These are phyloP conservation scores for Trichoderma sp. DNA, from an alignment of 2,329 filamentous ascomycete genomes.

Conservation along the genomic window DNA sequence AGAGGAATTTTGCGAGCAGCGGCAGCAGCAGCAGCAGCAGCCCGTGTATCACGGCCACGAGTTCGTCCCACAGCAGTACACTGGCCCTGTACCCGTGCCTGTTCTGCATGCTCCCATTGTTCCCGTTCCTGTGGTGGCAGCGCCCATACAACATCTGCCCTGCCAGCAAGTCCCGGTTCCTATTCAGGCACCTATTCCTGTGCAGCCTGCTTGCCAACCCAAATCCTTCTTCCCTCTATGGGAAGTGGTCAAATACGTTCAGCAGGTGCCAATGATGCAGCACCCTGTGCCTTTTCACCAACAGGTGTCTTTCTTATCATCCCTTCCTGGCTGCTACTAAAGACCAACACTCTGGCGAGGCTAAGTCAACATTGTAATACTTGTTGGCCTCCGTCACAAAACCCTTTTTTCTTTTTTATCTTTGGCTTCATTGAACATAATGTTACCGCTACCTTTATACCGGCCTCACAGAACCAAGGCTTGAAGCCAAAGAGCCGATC, in stretches of 20 bases:
- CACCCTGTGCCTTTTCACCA: slow-evolving; percentile 52
- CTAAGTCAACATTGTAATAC: neutral
- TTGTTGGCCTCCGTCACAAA: neutral
- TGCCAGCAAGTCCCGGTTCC: slow-evolving; percentile 33
- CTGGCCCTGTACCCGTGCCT: slow-evolving; percentile 36
- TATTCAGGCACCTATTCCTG: slow-evolving; percentile 36
- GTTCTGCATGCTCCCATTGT: slow-evolving; percentile 26
- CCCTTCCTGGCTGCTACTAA: slow-evolving; percentile 52
- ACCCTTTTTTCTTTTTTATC: neutral
- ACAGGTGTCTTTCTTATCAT: slow-evolving; percentile 51
- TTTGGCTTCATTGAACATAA: slow-evolving; percentile 10
- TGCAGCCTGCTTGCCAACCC: slow-evolving; percentile 40
- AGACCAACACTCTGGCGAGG: neutral
- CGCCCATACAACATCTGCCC: slow-evolving; percentile 28
- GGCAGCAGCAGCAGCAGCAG: slow-evolving; percentile 30
- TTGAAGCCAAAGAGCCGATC: slow-evolving; percentile 7
- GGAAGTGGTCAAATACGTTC: slow-evolving; percentile 54
- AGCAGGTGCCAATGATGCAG: slow-evolving; percentile 48
- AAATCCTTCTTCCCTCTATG: slow-evolving; percentile 52
- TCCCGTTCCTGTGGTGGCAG: slow-evolving; percentile 10
- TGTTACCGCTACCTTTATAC: neutral
- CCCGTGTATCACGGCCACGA: slow-evolving; percentile 45
- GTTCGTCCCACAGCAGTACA: slow-evolving; percentile 46
- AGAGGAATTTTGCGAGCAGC: slow-evolving; percentile 43
- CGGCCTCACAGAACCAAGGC: neutral